Percentiles rank a stretch among this genome's conserved stretches.
These are phyloP conservation scores for Malus hybrid DNA, from an alignment of 331 rosid species.

Conservation along the genomic window DNA sequence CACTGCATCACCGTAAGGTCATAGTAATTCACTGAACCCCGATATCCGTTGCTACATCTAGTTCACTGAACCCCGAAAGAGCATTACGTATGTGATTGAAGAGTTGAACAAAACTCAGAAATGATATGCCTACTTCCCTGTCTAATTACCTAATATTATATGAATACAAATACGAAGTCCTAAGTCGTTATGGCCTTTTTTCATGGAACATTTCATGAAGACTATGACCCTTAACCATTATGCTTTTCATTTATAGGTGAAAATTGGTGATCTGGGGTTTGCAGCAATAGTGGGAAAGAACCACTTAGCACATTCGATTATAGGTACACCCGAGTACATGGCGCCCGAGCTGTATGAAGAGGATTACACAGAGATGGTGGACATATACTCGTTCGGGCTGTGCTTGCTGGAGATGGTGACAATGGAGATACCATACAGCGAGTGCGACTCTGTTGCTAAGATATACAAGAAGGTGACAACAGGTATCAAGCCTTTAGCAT, in stretches of 20 bases:
- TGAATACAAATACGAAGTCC: not conserved
- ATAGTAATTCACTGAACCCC: not conserved
- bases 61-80: not conserved
- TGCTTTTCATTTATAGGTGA: conserved; percentile 44
- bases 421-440: conserved; percentile 82
- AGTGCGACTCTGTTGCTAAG: conserved; percentile 78
- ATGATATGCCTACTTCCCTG: not conserved
- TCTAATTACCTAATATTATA: not conserved
- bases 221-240: not conserved
- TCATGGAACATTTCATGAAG: not conserved
- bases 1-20: not conserved
- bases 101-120: not conserved
- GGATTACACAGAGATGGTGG: conserved; percentile 95
- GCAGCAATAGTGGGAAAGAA: conserved; percentile 81
- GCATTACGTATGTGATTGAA: not conserved
- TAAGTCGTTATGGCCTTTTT: not conserved
- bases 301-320: conserved; percentile 73
- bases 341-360: conserved; percentile 95
- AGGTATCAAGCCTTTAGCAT: conserved; percentile 63
- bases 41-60: not conserved
- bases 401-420: conserved; percentile 95
- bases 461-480: conserved; percentile 74
- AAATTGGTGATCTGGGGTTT: conserved; percentile 86
- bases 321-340: conserved; percentile 93
- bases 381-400: conserved; percentile 88